A percentile compares a stretch with the other conserved stretches of the same genome.
These are phyloP conservation scores for Helicocarpus griseus DNA, from an alignment of 2,329 filamentous ascomycete species.

Conservation along the genomic window DNA sequence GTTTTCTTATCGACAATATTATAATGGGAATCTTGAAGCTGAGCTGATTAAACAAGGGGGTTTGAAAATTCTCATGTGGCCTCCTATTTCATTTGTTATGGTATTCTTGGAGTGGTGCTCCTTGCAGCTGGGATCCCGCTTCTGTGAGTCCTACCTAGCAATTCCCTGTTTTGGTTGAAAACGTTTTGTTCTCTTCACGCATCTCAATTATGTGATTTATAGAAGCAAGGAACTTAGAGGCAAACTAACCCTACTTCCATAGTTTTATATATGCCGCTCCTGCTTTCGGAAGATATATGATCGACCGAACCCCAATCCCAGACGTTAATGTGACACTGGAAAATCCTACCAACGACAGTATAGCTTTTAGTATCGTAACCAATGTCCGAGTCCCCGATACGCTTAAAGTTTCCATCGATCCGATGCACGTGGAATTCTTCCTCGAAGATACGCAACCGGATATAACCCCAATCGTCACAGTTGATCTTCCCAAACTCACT, in stretches of 20 bases:
- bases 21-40: not conserved
- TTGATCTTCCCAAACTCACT: not conserved
- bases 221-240: not conserved
- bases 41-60: not conserved
- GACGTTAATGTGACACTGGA: not conserved
- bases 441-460: not conserved
- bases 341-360: not conserved
- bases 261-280: slow-evolving; percentile 1
- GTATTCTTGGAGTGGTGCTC: slow-evolving; percentile 1
- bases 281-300: slow-evolving; percentile 3
- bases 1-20: not conserved
- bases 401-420: slow-evolving; percentile 2
- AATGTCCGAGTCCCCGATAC: slow-evolving; percentile 2
- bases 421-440: slow-evolving; percentile 1
- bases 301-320: not conserved
- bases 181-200: too few relatives aligned
- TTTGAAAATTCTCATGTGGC: slow-evolving; percentile 4
- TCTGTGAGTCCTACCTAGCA: not conserved
- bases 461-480: not conserved
- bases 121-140: not conserved
- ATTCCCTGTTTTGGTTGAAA: not conserved
- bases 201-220: not conserved
- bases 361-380: not conserved
- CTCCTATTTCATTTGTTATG: not conserved
- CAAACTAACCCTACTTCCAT: not conserved